Evolutionary conservation across 371 early-diverging fungal genomes (phyloP).

Genomic region (Mucor mucedo): DNA sequence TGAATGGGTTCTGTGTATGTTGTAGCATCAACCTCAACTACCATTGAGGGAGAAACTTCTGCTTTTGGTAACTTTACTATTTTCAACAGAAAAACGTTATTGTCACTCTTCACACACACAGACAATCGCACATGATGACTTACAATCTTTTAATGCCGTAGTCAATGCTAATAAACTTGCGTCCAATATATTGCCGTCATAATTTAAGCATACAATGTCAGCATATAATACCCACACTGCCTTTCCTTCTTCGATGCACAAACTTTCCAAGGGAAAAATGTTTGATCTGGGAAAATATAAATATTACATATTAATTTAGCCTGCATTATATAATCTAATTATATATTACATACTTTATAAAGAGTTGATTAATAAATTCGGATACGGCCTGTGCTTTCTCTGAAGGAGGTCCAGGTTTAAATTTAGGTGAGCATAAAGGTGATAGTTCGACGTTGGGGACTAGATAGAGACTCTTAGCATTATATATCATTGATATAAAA

Average conservation of each 20-base stretch:
- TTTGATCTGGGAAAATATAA: slow-evolving; percentile 41
- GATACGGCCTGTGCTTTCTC: slow-evolving; percentile 87
- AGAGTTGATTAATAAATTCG: slow-evolving; percentile 74
- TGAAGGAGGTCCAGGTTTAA: slow-evolving; percentile 87
- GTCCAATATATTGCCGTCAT: slow-evolving; percentile 92
- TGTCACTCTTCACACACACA: background rate
- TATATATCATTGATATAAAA: background rate
- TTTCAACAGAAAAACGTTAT: too few relatives aligned
- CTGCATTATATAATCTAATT: too few relatives aligned
- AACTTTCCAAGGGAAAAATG: slow-evolving; percentile 69
- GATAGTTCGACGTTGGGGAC: slow-evolving; percentile 93
- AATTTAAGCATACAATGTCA: slow-evolving; percentile 89
- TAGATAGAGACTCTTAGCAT: slow-evolving; percentile 22
- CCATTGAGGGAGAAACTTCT: slow-evolving; percentile 59
- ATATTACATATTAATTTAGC: background rate
- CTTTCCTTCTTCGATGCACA: slow-evolving; percentile 84
- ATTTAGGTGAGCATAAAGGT: slow-evolving; percentile 83
- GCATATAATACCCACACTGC: slow-evolving; percentile 91
- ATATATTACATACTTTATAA: slow-evolving; percentile 53
- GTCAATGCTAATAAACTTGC: slow-evolving; percentile 82
- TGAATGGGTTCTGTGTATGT: slow-evolving; percentile 48
- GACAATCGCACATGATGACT: slow-evolving; percentile 13
- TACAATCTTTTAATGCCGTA: slow-evolving; percentile 76
- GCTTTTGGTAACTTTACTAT: slow-evolving; percentile 72
- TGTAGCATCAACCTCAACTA: slow-evolving; percentile 64